Base-by-base conservation (phyloP, 768 basidiomycete genomes). In the Ramaria rubella region DNA sequence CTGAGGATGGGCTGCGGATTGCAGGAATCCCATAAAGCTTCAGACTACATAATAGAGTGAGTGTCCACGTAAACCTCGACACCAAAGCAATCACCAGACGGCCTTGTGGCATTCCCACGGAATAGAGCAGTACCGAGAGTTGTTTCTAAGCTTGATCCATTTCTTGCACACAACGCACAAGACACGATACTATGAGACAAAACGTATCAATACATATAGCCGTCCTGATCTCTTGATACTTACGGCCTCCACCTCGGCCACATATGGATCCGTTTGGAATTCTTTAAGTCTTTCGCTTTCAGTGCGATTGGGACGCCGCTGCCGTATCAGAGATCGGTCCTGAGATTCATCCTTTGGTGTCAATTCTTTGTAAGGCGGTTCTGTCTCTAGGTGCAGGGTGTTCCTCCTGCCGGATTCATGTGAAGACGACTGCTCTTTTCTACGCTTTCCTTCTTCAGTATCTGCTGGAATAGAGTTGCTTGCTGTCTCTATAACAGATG, bases 121-220 rank as follows among this genome's bases (percentile, higher is more conserved):
- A 53, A 90, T 90, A n/a, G 83, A 86, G 64, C 88, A 91, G 63
- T 89, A 91, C 0, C 87, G 90, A 53, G 87, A 90, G 67, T 91
- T 56, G 24, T 56, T 56, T 19, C 55, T 45, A 21, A 56, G 55
- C 42, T 56, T 56, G 27, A 56, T 56, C 55, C 55, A 56, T n/a
- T 56, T 56, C 26, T 56, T 33, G 17, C 55, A 56, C 17, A 24
- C 12, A 14, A 21, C 44, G 36, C 55, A 56, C 17, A 48, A 33
- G 11, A 56, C 45, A 15, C 43, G 55, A 49, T 56, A 56, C 55
- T 56, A 24, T 24, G 27, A 24, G 8, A 19, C n/a, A 54, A 19
- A 19, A 33, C 9, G 11, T 24, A 21, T 55, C 15, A 24, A 30
- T n/a, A 45, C 17, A 21, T 26, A 48, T 48, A 27, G 27, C 2